Evolutionary conservation across 805 yeast genomes (phyloP).

Genomic region (Pichia cephalocereana): DNA sequence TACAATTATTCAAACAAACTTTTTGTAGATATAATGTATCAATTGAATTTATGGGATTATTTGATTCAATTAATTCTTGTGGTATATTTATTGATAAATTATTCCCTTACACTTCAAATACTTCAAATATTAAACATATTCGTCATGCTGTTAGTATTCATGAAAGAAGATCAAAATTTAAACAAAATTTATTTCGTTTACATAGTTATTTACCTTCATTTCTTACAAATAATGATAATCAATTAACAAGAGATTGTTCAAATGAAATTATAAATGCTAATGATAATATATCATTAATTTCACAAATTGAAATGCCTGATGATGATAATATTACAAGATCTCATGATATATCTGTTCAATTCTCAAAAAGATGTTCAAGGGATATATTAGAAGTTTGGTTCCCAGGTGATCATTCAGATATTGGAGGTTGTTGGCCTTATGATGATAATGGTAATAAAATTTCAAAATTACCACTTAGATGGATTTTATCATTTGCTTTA

Average conservation of each 20-base stretch:
- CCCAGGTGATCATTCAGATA: slow-evolving; percentile 61
- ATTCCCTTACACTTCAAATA: slow-evolving; percentile 48
- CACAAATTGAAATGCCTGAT: neutral
- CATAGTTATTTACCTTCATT: slow-evolving; percentile 27
- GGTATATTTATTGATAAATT: slow-evolving; percentile 49
- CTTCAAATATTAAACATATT: slow-evolving; percentile 44
- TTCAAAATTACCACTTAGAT: slow-evolving; percentile 45
- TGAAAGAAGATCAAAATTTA: slow-evolving; percentile 56
- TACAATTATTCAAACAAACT: slow-evolving; percentile 46
- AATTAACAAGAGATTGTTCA: too few species aligned
- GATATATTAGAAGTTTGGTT: slow-evolving; percentile 53
- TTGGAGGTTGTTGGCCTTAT: slow-evolving; percentile 59
- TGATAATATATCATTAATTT: slow-evolving; percentile 7
- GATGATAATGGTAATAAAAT: slow-evolving; percentile 36
- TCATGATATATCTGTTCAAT: slow-evolving; percentile 14
- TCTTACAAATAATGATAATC: slow-evolving; percentile 1
- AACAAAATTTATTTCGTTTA: slow-evolving; percentile 45
- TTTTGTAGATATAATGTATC: slow-evolving; percentile 36
- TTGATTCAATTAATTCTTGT: slow-evolving; percentile 63
- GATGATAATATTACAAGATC: slow-evolving; percentile 8
- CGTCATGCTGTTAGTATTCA: slow-evolving; percentile 63
- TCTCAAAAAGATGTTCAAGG: slow-evolving; percentile 8
- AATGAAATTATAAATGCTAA: neutral
- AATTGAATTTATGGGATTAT: slow-evolving; percentile 54
- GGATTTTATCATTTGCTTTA: slow-evolving; percentile 51